Evolutionary conservation across 805 yeast species (phyloP), one percentile per base, ranked within the genome.

Genomic region (Candida namnaoensis): DNA sequence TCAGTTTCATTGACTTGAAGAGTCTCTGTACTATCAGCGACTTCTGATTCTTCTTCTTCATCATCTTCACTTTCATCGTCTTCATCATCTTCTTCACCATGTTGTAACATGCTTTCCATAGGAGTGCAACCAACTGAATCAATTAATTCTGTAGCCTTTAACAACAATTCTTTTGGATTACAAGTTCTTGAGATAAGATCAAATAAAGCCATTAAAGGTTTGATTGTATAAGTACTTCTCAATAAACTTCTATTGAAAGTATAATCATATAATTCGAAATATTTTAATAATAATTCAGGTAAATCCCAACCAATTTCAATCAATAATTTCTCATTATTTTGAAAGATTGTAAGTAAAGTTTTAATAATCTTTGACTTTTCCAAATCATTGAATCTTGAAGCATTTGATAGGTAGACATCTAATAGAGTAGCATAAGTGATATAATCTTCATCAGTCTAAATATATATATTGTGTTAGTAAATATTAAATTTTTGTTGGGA

Each of bases 241-340:
- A 43, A 51, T 35, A 70, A 58, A 44, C 69, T 57, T 39, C 73
- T 70, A n/a, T 69, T 58, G 51, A 62, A 43, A 54, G 63, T 46
- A 65, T 78, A 51, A 12, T 60, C 61, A 7, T 54, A 41, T 10
- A 45, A 45, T 25, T 65, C 65, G n/a, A 82, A 56, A 56, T 71
- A 84, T 9, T 68, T 67, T 37, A 87, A 52, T 7, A 90, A 49
- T 39, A 85, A 61, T 30, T 71, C 72, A 1, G 96, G 96, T n/a
- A 90, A 56, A 58, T 90, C 97, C 97, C 97, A 90, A 2, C 95
- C 95, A 45, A 88, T 77, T 49, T 81, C 83, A 36, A 72, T 68
- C 0, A 79, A 66, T 28, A 87, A 60, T 10, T 69, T 71, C 14
- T 69, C 65, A 54, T 82, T 58, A 1, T 54, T 60, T 10, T 54